Evolutionary conservation across 164 flowering plant species (phyloP).

Genomic region (Santalum album): DNA sequence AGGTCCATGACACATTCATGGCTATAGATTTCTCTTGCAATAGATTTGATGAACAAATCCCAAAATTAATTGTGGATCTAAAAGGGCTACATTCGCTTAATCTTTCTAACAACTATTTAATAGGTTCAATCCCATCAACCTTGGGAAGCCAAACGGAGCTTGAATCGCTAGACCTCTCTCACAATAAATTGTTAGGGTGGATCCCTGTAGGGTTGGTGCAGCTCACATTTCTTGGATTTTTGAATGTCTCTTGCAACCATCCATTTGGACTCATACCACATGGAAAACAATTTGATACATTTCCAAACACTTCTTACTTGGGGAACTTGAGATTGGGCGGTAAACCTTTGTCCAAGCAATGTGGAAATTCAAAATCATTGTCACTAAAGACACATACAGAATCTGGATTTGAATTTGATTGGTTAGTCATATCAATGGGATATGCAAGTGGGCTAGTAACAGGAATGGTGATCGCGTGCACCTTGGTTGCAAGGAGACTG

Average conservation of each 20-base stretch:
- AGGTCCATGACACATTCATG: not conserved
- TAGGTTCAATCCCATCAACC: slow-evolving; percentile 16
- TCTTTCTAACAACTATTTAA: slow-evolving; percentile 18
- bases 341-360: not conserved
- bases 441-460: not conserved
- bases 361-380: not conserved
- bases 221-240: slow-evolving; percentile 17
- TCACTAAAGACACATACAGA: not conserved
- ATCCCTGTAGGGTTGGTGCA: slow-evolving; percentile 32
- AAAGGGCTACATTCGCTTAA: slow-evolving; percentile 13
- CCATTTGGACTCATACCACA: slow-evolving; percentile 34
- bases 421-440: not conserved
- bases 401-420: not conserved
- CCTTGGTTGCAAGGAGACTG: not conserved
- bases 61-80: slow-evolving; percentile 5
- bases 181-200: slow-evolving; percentile 37
- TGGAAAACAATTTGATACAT: slow-evolving; percentile 2
- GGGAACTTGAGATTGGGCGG: not conserved
- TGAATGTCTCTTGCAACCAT: slow-evolving; percentile 25
- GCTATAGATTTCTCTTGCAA: not conserved
- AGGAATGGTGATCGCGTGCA: not conserved
- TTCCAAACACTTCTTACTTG: not conserved
- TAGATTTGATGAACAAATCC: slow-evolving; percentile 7
- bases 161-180: slow-evolving; percentile 23
- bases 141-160: not conserved